These are phyloP conservation scores for Melanogaster broomeanus DNA, from an alignment of 768 basidiomycete species.

Conservation along the genomic window DNA sequence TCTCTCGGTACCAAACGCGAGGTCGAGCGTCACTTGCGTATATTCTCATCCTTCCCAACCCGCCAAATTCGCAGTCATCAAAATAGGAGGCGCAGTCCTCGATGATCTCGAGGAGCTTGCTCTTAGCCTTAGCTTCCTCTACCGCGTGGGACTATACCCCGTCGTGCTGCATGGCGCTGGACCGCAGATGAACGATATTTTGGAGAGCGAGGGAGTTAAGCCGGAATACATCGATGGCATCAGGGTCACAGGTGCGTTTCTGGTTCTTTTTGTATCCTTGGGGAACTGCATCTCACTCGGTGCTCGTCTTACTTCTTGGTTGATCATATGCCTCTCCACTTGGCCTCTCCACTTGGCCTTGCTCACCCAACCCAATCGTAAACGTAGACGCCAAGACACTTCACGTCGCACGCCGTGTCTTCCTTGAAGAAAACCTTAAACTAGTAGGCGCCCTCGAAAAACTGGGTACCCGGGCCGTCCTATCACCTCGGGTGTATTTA, in stretches of 20 bases:
- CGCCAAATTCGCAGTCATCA: constrained; percentile 97
- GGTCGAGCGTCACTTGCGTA: constrained; percentile 96
- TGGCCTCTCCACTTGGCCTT: no score
- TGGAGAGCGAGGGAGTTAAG: constrained; percentile 89
- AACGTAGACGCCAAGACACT: constrained; percentile 89
- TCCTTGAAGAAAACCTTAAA: constrained; percentile 96
- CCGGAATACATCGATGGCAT: constrained; percentile 99
- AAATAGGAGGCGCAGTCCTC: constrained; percentile 95
- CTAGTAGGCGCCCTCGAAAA: constrained; percentile 91
- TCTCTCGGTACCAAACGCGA: constrained; percentile 97
- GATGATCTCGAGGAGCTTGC: constrained; percentile 92
- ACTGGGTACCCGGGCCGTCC: constrained; percentile 97
- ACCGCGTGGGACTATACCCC: constrained; percentile 96
- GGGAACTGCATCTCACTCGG: background rate
- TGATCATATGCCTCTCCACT: no score
- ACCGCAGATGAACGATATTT: constrained; percentile 91
- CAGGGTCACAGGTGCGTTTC: constrained; percentile 81
- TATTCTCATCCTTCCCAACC: constrained; percentile 89
- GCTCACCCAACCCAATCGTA: background rate
- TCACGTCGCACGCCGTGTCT: constrained; percentile 91
- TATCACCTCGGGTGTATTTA: constrained; percentile 97
- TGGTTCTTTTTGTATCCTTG: background rate
- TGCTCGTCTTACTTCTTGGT: no score
- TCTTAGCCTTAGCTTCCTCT: constrained; percentile 93
- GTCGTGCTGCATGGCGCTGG: constrained; percentile 96